phyloP scores from a whole-genome alignment of 345 rosid species.

The Linum tenue region DNA sequence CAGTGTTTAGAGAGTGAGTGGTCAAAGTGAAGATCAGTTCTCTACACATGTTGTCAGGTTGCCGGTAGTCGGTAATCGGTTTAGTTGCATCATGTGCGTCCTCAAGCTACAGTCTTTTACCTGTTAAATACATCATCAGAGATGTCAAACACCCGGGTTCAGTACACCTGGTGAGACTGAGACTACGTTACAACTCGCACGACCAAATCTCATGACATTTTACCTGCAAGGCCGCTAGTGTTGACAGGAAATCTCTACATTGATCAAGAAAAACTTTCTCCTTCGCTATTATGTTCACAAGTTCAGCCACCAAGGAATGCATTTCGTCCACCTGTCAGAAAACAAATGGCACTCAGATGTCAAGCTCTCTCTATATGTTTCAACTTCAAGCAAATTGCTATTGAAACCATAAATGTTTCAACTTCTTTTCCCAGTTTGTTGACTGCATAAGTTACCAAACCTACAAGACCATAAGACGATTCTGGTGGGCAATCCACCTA shows the following conservation, averaged over 20 bases:
- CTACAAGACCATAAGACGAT: no score
- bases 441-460: no score
- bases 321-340: constrained; percentile 64
- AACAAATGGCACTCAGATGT: background rate
- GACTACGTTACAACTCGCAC: background rate
- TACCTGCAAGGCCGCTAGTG: constrained; percentile 77
- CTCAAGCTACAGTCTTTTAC: constrained; percentile 80
- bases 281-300: constrained; percentile 50
- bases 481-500: no score
- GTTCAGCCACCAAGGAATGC: constrained; percentile 54
- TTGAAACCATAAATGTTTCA: background rate
- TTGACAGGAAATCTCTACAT: constrained; percentile 61
- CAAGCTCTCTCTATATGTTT: background rate
- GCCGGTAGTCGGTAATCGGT: constrained; percentile 35
- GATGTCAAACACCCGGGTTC: background rate
- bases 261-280: constrained; percentile 57
- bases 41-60: constrained; percentile 61
- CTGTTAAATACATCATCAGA: constrained; percentile 31
- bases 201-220: background rate
- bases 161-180: background rate
- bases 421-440: background rate
- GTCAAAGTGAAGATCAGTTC: constrained; percentile 58
- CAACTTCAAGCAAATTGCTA: background rate
- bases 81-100: constrained; percentile 72
- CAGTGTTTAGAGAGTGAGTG: constrained; percentile 37